Evolutionary conservation across 2,329 filamentous ascomycete species (phyloP), one percentile per base, ranked within the genome.

Genomic region (Aquanectria penicillioides): DNA sequence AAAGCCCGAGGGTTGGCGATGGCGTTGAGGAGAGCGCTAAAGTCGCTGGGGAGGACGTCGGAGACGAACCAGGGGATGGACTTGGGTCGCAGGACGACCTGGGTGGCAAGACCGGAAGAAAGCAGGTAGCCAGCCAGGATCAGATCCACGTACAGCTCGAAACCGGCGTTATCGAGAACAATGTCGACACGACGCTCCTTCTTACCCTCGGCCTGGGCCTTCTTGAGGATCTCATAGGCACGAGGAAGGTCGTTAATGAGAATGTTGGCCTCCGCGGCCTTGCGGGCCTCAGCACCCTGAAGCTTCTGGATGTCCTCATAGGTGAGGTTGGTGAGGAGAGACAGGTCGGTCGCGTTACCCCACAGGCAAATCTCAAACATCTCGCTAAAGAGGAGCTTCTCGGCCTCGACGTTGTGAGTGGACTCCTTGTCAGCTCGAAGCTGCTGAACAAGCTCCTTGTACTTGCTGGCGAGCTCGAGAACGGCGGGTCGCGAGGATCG

Each of bases 31-130:
- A 98, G 84, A n/a, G 89, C 88, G 1, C 82, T 83, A 69, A 98
- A 97, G 77, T 99, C 95, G 34, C 81, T 83, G 0, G 94, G 94
- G 10, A 97, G 78, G 4, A 98, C 95, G 70, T 99, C 95, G 1
- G 93, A 97, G 43, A 99, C 95, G 73, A 98, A 99, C 95, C 95
- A 99, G 1, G 95, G 95, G 57, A 99, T 94, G 18, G 88, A 89
- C 79, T 99, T 99, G 48, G 95, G 94, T 71, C 97, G 94, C 9
- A 99, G 84, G 17, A 98, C 88, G 12, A 99, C 84, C 20, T 88
- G 87, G 0, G 94, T 97, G 0, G 95, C 95, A 6, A 99, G 86
- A 1, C 90, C 92, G 0, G 93, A 84, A 1, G 92, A 89, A 6
- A 99, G 83, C 12, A 99, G 83, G 73, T 97, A 99, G 1, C 94